Percentiles rank a stretch among this genome's conserved stretches.
Conservation (phyloP, 257 asterid species). For the Handroanthus guayacan region DNA sequence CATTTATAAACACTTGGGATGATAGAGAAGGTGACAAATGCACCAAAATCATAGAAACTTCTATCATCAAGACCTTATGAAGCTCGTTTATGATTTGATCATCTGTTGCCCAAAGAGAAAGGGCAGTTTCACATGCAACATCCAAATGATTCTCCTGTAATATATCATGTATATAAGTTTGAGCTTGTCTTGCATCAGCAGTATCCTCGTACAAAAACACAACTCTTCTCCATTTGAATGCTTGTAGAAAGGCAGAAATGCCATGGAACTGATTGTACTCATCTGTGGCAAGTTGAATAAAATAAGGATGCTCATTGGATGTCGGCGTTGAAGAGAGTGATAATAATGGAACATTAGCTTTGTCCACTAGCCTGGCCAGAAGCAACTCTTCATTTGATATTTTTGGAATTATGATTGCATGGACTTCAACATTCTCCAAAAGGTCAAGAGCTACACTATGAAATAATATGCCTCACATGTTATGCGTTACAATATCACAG, state of each 20-base stretch:
- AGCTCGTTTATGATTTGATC: conserved; percentile 43
- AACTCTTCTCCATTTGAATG: conserved; percentile 48
- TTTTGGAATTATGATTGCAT: conserved; percentile 45
- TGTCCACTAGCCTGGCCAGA: conserved; percentile 39
- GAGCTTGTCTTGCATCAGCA: conserved; percentile 33
- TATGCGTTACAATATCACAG: too few species aligned
- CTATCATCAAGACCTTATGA: conserved; percentile 24
- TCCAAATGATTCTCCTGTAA: conserved; percentile 9
- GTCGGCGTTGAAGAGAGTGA: conserved; percentile 44
- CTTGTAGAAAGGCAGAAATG: conserved; percentile 38
- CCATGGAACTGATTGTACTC: conserved; percentile 45
- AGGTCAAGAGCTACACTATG: conserved; percentile 50
- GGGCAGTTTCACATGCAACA: too few species aligned
- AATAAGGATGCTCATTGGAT: conserved; percentile 35
- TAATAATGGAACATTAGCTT: conserved; percentile 46
- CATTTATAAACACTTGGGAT: conserved; percentile 41
- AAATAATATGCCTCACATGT: neutral
- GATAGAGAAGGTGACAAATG: conserved; percentile 46
- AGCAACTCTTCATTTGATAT: conserved; percentile 37
- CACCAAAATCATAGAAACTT: conserved; percentile 39
- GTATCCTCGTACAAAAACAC: conserved; percentile 47
- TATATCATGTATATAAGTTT: conserved; percentile 32
- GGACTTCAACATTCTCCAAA: conserved; percentile 43
- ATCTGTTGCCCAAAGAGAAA: conserved; percentile 6
- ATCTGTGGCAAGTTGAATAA: conserved; percentile 49